phyloP scores from a whole-genome alignment of 2,329 filamentous ascomycete species.

The Monosporascus sp. region DNA sequence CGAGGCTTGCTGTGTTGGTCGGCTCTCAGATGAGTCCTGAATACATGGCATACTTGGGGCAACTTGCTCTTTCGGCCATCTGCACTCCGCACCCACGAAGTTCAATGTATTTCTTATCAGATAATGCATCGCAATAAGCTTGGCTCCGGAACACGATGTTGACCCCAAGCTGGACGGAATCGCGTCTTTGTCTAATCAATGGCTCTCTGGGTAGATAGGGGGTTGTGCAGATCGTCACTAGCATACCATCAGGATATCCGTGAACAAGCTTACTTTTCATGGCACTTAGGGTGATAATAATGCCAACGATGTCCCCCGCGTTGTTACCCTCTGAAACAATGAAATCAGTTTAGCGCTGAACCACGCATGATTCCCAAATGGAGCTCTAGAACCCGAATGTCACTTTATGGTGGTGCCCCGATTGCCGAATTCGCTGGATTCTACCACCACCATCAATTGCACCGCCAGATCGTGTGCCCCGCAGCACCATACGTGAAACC shows the following conservation, averaged over 20 bases:
- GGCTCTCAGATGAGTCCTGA: not conserved
- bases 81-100: not conserved
- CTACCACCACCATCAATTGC: slow-evolving; percentile 5
- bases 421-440: slow-evolving; percentile 24
- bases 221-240: not conserved
- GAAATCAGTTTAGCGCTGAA: slow-evolving; percentile 5
- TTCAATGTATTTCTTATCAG: not conserved
- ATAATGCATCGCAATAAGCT: not conserved
- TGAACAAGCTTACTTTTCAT: not conserved
- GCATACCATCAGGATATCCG: not conserved
- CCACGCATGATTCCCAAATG: slow-evolving; percentile 16
- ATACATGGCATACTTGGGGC: not conserved
- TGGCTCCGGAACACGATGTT: not conserved
- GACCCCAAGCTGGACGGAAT: not conserved
- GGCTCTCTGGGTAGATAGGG: not conserved
- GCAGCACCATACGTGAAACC: too few relatives aligned
- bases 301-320: not conserved
- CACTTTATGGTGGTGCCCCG: slow-evolving; percentile 18
- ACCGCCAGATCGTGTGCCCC: too few relatives aligned
- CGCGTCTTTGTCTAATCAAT: not conserved
- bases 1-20: not conserved
- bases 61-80: not conserved
- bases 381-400: slow-evolving; percentile 20
- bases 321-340: not conserved
- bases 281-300: not conserved